Conservation (phyloP, 129 eudicot species). For the Chrysanthemum seticuspe region DNA sequence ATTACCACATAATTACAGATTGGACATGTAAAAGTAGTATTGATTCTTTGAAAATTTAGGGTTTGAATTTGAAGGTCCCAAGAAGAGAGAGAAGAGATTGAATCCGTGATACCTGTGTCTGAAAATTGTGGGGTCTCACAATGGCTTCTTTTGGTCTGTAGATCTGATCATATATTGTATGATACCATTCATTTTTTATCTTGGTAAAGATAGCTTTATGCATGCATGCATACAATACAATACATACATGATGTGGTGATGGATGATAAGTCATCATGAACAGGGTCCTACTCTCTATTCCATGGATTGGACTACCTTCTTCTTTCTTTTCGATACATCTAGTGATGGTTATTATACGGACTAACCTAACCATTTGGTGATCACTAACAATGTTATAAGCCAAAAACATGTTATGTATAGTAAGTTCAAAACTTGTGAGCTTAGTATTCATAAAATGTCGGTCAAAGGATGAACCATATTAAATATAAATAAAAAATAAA, state of each 20-base stretch:
- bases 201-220: constrained; percentile 21
- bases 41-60: constrained; percentile 25
- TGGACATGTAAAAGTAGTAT: constrained; percentile 25
- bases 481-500: too few species aligned
- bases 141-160: constrained; percentile 41
- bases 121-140: constrained; percentile 34
- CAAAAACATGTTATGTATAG: too few species aligned
- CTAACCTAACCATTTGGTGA: too few species aligned
- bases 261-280: constrained; percentile 33
- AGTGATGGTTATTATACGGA: too few species aligned
- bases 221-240: constrained; percentile 28
- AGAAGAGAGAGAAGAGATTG: constrained; percentile 37
- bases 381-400: too few species aligned
- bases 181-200: constrained; percentile 25
- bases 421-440: too few species aligned
- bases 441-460: too few species aligned
- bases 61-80: constrained; percentile 31
- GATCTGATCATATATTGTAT: constrained; percentile 26
- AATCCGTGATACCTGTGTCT: constrained; percentile 53
- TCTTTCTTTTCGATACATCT: too few species aligned
- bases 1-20: constrained; percentile 63
- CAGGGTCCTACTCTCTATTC: constrained; percentile 21
- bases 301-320: neutral
- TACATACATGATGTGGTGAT: constrained; percentile 30
- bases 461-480: too few species aligned